phyloP scores from a whole-genome alignment of 257 asterid species.

The Primulina eburnea region DNA sequence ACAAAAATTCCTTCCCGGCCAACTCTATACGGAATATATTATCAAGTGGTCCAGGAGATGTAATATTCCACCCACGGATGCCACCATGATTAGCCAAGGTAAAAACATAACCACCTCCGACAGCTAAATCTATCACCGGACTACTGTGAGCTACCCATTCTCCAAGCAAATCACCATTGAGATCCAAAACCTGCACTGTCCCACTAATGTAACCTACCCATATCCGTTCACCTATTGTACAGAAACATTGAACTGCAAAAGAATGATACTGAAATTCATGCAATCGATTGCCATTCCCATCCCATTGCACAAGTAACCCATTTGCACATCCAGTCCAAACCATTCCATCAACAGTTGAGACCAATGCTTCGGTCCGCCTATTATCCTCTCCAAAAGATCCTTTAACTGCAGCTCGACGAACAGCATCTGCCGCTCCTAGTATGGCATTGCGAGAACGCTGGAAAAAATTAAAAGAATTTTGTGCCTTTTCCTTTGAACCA shows the following conservation, averaged over 20 bases:
- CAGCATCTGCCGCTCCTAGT: constrained; percentile 98
- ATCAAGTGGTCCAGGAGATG: constrained; percentile 86
- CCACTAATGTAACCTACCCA: constrained; percentile 95
- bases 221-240: constrained; percentile 68
- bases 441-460: constrained; percentile 98
- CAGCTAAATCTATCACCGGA: constrained; percentile 71
- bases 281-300: constrained; percentile 76
- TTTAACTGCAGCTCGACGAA: constrained; percentile 81
- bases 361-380: constrained; percentile 77
- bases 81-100: constrained; percentile 96
- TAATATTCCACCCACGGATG: constrained; percentile 92
- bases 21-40: constrained; percentile 61
- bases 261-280: constrained; percentile 70
- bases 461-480: constrained; percentile 65
- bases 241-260: constrained; percentile 64
- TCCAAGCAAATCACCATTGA: constrained; percentile 72
- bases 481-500: constrained; percentile 65
- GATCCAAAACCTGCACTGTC: constrained; percentile 76
- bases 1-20: constrained; percentile 69
- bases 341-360: constrained; percentile 69
- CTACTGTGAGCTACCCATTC: constrained; percentile 84
- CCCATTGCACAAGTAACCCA: constrained; percentile 91
- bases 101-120: constrained; percentile 64
- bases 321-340: constrained; percentile 90
- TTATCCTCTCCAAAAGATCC: constrained; percentile 84